Percentiles rank a stretch among this genome's conserved stretches.
Conservation (phyloP, 1,284 basidiomycete genomes). For the Puccinia coronata region DNA sequence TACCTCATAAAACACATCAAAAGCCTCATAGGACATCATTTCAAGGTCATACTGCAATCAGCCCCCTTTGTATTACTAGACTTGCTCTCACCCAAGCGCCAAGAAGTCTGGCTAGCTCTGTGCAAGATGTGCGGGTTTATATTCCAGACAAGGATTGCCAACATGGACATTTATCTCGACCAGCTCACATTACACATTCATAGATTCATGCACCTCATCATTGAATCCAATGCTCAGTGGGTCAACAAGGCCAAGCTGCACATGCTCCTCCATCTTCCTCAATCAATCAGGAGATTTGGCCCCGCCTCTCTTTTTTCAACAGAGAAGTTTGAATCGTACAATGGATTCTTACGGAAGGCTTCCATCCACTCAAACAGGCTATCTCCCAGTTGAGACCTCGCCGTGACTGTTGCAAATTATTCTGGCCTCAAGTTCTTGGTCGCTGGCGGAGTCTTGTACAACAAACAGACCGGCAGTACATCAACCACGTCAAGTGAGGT, state of each 20-base stretch:
- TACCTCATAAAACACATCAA: too few species aligned
- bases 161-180: constrained; percentile 58
- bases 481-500: too few species aligned
- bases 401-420: too few species aligned
- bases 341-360: too few species aligned
- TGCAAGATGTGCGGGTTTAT: constrained; percentile 58
- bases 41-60: too few species aligned
- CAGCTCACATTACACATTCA: constrained; percentile 55
- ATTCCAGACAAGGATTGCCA: constrained; percentile 59
- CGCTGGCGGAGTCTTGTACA: too few species aligned
- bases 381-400: too few species aligned
- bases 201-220: constrained; percentile 56
- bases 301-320: constrained; percentile 26
- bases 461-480: too few species aligned
- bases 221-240: constrained; percentile 57
- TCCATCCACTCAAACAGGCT: too few species aligned
- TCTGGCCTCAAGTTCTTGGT: too few species aligned
- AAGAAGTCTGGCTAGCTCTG: constrained; percentile 58
- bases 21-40: too few species aligned
- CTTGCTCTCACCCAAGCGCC: constrained; percentile 57
- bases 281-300: constrained; percentile 49
- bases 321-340: constrained; percentile 20
- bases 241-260: constrained; percentile 62
- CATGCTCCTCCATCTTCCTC: constrained; percentile 53
- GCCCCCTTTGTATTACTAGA: too few species aligned